phyloP scores from a whole-genome alignment of 306 rosid species.

The Trifolium subterraneum region DNA sequence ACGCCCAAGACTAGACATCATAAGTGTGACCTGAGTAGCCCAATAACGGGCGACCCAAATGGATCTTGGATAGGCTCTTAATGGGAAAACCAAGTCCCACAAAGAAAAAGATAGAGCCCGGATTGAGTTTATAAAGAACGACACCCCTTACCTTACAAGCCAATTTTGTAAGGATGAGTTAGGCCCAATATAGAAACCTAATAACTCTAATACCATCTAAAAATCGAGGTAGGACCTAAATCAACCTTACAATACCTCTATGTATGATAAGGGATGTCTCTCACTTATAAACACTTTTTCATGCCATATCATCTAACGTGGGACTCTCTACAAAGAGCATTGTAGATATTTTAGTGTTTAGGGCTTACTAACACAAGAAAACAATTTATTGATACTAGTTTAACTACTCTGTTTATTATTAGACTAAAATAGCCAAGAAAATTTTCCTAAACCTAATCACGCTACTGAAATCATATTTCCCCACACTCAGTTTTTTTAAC shows the following conservation, averaged over 20 bases:
- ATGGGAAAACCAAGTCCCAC: too few species aligned
- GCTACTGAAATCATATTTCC: slow-evolving; percentile 24
- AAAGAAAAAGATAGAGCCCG: too few species aligned
- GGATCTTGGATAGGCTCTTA: too few species aligned
- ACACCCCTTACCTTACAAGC: too few species aligned
- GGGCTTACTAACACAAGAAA: slow-evolving; percentile 17
- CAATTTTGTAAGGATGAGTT: too few species aligned
- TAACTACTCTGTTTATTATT: slow-evolving; percentile 19
- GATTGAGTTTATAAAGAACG: too few species aligned
- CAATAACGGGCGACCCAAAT: background rate
- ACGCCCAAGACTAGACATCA: background rate
- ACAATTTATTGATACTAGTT: slow-evolving; percentile 1
- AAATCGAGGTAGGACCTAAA: too few species aligned
- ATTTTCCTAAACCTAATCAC: slow-evolving; percentile 5
- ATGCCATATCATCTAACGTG: background rate
- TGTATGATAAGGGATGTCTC: background rate
- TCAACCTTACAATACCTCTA: background rate
- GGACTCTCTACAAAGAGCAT: slow-evolving; percentile 19
- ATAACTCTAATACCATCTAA: too few species aligned
- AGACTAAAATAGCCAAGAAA: slow-evolving; percentile 1
- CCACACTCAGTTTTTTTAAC: background rate
- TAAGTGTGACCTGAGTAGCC: background rate
- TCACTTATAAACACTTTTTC: background rate
- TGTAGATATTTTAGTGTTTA: slow-evolving; percentile 1
- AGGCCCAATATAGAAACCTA: too few species aligned